Percentiles rank a stretch among this genome's conserved stretches.
Conservation (phyloP, 2,329 filamentous ascomycete genomes). For the Arthrobotrys iridis region DNA sequence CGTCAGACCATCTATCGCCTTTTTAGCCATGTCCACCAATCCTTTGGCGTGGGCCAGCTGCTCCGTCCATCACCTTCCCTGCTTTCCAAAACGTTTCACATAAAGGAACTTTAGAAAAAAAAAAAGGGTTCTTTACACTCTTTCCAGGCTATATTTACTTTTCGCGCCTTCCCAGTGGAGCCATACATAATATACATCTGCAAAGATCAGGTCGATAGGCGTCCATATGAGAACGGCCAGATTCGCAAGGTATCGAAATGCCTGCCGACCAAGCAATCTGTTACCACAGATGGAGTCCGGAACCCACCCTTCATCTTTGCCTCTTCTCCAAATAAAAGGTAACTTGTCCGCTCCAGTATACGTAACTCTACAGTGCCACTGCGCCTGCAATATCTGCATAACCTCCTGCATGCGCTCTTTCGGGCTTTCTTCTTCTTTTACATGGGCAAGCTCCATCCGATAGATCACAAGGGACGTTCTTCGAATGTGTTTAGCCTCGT, state of each 20-base stretch:
- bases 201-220: constrained; percentile 5
- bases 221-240: background rate
- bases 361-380: too few species aligned
- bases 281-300: constrained; percentile 23
- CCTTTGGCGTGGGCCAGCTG: constrained; percentile 41
- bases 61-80: constrained; percentile 28
- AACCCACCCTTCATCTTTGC: background rate
- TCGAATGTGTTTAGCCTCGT: constrained; percentile 38
- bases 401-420: background rate
- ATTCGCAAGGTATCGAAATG: background rate
- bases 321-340: background rate
- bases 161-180: constrained; percentile 31
- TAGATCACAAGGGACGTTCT: constrained; percentile 48
- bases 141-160: constrained; percentile 34
- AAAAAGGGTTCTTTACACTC: constrained; percentile 23
- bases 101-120: constrained; percentile 3
- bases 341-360: too few species aligned
- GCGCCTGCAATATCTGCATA: constrained; percentile 20
- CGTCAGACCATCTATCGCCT: too few species aligned
- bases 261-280: constrained; percentile 16
- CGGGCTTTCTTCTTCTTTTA: constrained; percentile 5
- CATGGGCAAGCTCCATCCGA: constrained; percentile 42
- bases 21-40: constrained; percentile 11
- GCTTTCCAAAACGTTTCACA: constrained; percentile 48
- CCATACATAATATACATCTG: background rate